These are phyloP conservation scores for Paraglomus brasilianum DNA, from an alignment of 192 early-diverging fungal species.

Conservation along the genomic window DNA sequence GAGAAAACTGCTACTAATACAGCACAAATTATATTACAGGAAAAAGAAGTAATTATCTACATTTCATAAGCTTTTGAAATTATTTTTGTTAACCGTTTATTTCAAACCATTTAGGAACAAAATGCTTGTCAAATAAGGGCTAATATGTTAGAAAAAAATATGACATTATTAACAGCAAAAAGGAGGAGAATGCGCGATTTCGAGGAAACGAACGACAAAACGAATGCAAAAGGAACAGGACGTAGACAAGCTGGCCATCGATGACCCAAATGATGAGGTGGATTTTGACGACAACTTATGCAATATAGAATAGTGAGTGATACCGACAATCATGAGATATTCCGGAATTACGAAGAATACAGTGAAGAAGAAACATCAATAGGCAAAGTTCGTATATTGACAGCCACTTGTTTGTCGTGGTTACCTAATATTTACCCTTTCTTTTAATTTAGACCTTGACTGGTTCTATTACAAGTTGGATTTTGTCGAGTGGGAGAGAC, in stretches of 20 bases:
- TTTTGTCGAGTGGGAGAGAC: conserved; percentile 18
- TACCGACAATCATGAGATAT: conserved; percentile 23
- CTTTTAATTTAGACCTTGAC: conserved; percentile 25
- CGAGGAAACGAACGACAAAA: background rate
- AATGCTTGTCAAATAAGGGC: conserved; percentile 33
- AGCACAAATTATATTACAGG: conserved; percentile 31
- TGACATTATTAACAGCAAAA: conserved; percentile 20
- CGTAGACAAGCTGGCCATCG: too few relatives aligned
- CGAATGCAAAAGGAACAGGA: too few relatives aligned
- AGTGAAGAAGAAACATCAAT: conserved; percentile 28
- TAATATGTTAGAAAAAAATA: conserved; percentile 17
- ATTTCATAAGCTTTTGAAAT: conserved; percentile 28
- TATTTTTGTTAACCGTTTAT: conserved; percentile 23
- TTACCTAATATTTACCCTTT: conserved; percentile 26
- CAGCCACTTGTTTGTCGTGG: too few relatives aligned
- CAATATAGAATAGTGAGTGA: conserved; percentile 23
- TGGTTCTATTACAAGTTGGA: conserved; percentile 3
- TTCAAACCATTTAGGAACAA: conserved; percentile 25
- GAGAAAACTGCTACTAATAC: conserved; percentile 21
- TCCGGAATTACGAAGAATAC: conserved; percentile 23
- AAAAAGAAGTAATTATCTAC: conserved; percentile 33
- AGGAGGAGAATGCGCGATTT: background rate
- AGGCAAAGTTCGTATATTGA: conserved; percentile 29
- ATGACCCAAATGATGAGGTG: conserved; percentile 30
- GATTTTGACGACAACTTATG: conserved; percentile 23